Evolutionary conservation across 2,329 filamentous ascomycete genomes (phyloP).

Genomic region (Pyricularia sp.): DNA sequence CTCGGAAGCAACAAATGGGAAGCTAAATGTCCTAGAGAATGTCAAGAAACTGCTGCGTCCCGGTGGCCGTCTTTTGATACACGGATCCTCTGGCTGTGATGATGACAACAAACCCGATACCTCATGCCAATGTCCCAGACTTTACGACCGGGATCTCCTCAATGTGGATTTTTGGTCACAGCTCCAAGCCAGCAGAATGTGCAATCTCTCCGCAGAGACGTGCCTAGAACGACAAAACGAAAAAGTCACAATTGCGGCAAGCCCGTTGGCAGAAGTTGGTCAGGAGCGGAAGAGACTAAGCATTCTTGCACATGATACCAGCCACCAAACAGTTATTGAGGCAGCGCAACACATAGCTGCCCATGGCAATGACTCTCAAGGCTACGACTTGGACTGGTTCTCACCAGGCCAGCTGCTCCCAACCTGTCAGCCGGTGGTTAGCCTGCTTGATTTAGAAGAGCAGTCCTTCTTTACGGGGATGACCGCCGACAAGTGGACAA

Average conservation of each 20-base stretch:
- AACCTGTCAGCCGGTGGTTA: not conserved
- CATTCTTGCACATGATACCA: not conserved
- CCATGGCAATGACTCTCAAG: not conserved
- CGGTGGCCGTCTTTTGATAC: not conserved
- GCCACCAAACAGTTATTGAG: not conserved
- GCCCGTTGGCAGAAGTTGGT: not conserved
- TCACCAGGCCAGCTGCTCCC: slow-evolving; percentile 5
- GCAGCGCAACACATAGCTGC: not conserved
- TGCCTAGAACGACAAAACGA: not conserved
- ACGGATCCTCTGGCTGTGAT: not conserved
- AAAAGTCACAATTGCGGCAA: not conserved
- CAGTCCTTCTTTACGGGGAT: slow-evolving; percentile 3
- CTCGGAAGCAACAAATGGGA: not conserved
- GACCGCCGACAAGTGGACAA: not conserved
- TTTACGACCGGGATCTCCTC: not conserved
- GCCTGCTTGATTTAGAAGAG: slow-evolving; percentile 5
- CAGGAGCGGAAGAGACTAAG: not conserved
- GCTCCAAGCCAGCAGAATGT: not conserved
- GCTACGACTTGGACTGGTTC: slow-evolving; percentile 2
- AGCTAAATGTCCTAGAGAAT: not conserved
- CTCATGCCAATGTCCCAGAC: not conserved
- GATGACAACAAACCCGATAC: not conserved
- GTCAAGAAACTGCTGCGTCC: not conserved
- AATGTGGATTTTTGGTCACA: not conserved
- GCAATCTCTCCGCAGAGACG: not conserved